Evolutionary conservation across 805 yeast genomes (phyloP).

Genomic region (Metschnikowia baotianmanensis): DNA sequence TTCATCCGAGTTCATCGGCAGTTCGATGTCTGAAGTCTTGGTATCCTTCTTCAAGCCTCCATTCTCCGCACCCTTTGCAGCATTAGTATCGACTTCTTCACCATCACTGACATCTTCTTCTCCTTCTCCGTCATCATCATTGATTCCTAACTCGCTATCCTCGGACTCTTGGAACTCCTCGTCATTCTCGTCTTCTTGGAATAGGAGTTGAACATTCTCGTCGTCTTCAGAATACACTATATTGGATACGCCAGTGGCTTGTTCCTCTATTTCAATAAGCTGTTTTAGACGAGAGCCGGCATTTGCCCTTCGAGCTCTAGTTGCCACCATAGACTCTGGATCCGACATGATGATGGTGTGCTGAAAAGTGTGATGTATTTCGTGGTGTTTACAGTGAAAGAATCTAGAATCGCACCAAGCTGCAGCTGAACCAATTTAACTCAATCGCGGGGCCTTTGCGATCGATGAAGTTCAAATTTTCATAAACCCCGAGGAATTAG

Average conservation of each 20-base stretch:
- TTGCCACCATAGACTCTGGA: constrained; percentile 60
- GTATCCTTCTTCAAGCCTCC: constrained; percentile 11
- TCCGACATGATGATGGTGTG: constrained; percentile 10
- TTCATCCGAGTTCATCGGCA: constrained; percentile 41
- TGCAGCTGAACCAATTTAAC: no score
- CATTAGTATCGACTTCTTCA: constrained; percentile 16
- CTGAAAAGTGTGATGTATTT: not conserved
- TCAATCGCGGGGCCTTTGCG: no score
- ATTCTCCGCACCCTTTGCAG: constrained; percentile 15
- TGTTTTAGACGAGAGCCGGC: constrained; percentile 85
- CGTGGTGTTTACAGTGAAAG: not conserved
- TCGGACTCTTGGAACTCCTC: constrained; percentile 25
- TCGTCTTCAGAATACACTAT: constrained; percentile 56
- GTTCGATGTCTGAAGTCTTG: constrained; percentile 16
- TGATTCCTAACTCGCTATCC: constrained; percentile 35
- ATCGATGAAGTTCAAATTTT: no score
- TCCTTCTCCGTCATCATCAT: constrained; percentile 28
- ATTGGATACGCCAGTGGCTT: constrained; percentile 27
- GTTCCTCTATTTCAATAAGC: constrained; percentile 70
- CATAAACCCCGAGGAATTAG: no score
- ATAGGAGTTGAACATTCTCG: constrained; percentile 67
- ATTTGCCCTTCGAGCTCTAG: constrained; percentile 76
- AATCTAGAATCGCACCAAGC: not conserved
- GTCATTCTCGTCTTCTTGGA: constrained; percentile 50
- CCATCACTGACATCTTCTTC: constrained; percentile 25